phyloP scores from a whole-genome alignment of 768 basidiomycete genomes.

The Termitomyces sp. region DNA sequence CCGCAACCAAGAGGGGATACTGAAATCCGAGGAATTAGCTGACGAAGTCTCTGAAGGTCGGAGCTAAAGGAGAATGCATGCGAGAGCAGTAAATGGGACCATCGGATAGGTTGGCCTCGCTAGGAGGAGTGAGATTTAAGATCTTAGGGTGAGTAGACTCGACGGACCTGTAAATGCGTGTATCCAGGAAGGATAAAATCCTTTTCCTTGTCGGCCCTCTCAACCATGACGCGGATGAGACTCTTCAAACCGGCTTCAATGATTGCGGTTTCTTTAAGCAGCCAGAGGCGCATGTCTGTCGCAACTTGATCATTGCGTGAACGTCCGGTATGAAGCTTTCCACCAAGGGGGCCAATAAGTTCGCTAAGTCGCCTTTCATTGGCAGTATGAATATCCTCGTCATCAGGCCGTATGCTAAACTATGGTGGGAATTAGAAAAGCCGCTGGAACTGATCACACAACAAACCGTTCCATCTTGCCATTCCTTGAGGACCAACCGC shows the following conservation, averaged over 20 bases:
- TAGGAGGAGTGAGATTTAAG: conserved; percentile 21
- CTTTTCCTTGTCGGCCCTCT: conserved; percentile 91
- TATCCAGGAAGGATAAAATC: conserved; percentile 92
- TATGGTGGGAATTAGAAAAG: conserved; percentile 20
- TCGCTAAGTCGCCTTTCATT: conserved; percentile 94
- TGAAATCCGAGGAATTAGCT: conserved; percentile 86
- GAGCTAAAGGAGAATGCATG: conserved; percentile 91
- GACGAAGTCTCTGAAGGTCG: conserved; percentile 80
- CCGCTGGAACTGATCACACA: neutral
- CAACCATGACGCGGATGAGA: conserved; percentile 83
- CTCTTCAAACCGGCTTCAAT: conserved; percentile 67
- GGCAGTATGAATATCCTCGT: conserved; percentile 98
- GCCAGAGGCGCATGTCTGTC: conserved; percentile 97
- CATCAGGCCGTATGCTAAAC: conserved; percentile 80
- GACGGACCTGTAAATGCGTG: conserved; percentile 86
- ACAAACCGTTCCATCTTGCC: conserved; percentile 71
- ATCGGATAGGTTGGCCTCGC: conserved; percentile 98
- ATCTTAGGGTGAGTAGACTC: neutral
- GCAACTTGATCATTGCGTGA: conserved; percentile 98
- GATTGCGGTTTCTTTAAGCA: conserved; percentile 69
- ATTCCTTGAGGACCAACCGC: conserved; percentile 72
- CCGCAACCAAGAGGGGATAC: conserved; percentile 92
- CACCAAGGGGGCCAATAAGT: conserved; percentile 86
- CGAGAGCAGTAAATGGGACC: conserved; percentile 95
- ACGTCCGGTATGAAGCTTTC: conserved; percentile 95